Evolutionary conservation across 2,329 filamentous ascomycete genomes (phyloP).

Genomic region (Lecanicillium sp.): DNA sequence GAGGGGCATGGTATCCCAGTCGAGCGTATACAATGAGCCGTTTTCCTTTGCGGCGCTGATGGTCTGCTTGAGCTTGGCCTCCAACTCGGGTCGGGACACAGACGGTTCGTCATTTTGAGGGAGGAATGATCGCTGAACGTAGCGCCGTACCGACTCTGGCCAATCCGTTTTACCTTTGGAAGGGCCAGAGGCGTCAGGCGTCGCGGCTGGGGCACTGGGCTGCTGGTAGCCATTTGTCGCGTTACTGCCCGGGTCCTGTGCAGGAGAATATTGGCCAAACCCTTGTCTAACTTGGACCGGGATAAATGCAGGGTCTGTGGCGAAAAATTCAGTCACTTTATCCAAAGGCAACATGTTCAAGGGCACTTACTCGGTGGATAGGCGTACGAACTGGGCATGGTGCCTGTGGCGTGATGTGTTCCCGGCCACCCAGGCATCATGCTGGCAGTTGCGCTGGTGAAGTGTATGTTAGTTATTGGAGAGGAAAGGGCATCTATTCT

Average conservation of each 20-base stretch:
- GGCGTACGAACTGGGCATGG: slow-evolving; percentile 27
- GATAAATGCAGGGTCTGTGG: slow-evolving; percentile 47
- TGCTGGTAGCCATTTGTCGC: too few relatives aligned
- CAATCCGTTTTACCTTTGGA: slow-evolving; percentile 63
- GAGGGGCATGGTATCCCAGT: slow-evolving; percentile 78
- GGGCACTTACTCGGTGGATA: slow-evolving; percentile 30
- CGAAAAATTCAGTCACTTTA: slow-evolving; percentile 16
- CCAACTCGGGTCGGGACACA: slow-evolving; percentile 63
- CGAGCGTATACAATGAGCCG: slow-evolving; percentile 60
- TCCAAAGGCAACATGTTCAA: slow-evolving; percentile 3
- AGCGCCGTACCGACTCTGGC: slow-evolving; percentile 74
- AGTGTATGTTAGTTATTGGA: slow-evolving; percentile 10
- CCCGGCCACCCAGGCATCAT: slow-evolving; percentile 31
- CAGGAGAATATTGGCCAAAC: slow-evolving; percentile 45
- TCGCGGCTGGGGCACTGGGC: slow-evolving; percentile 18
- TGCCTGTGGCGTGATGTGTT: slow-evolving; percentile 28
- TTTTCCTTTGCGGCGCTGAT: slow-evolving; percentile 76
- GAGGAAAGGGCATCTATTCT: neutral
- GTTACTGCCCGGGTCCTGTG: too few relatives aligned
- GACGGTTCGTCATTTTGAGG: slow-evolving; percentile 58
- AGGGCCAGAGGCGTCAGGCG: slow-evolving; percentile 17
- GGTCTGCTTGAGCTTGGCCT: slow-evolving; percentile 74
- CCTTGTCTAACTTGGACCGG: slow-evolving; percentile 55
- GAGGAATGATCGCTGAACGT: slow-evolving; percentile 85
- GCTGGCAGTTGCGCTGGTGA: slow-evolving; percentile 9